Conservation (phyloP, 2,329 filamentous ascomycete genomes). For the Stemphylium beticola region DNA sequence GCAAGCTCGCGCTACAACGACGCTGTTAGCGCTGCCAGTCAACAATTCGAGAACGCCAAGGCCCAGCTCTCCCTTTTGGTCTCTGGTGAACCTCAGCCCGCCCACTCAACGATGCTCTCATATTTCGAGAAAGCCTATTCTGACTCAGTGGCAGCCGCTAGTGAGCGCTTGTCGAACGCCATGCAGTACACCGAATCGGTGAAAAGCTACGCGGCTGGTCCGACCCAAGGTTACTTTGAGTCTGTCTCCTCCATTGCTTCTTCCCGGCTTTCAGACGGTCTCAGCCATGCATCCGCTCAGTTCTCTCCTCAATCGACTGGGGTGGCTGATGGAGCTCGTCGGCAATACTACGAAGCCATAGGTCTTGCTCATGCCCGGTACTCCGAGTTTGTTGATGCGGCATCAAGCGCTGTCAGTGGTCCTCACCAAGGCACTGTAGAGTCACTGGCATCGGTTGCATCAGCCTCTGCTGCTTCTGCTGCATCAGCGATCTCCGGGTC, state of each 20-base stretch:
- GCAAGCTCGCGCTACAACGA: constrained; percentile 65
- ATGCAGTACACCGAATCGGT: constrained; percentile 53
- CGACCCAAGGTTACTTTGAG: constrained; percentile 57
- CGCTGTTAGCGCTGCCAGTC: constrained; percentile 69
- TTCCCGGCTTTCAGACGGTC: constrained; percentile 71
- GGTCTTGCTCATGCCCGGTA: constrained; percentile 81
- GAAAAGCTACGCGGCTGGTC: constrained; percentile 49
- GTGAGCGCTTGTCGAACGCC: constrained; percentile 62
- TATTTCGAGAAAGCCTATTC: constrained; percentile 74
- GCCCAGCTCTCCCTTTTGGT: constrained; percentile 71
- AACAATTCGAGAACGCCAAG: constrained; percentile 70
- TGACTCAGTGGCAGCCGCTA: constrained; percentile 67
- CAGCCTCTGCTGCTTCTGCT: constrained; percentile 48
- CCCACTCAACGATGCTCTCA: constrained; percentile 71
- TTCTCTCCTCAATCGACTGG: constrained; percentile 69
- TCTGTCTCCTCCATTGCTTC: constrained; percentile 72
- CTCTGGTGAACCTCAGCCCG: constrained; percentile 71
- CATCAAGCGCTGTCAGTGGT: constrained; percentile 71
- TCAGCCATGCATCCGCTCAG: constrained; percentile 72
- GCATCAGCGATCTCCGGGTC: constrained; percentile 54
- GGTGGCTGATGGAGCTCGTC: constrained; percentile 64
- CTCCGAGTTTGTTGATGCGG: constrained; percentile 73
- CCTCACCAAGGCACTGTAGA: constrained; percentile 46
- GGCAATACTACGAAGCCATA: constrained; percentile 78
- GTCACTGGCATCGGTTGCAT: constrained; percentile 46